phyloP scores from a whole-genome alignment of 495 filamentous ascomycete species.

The Trichoderma virens region DNA sequence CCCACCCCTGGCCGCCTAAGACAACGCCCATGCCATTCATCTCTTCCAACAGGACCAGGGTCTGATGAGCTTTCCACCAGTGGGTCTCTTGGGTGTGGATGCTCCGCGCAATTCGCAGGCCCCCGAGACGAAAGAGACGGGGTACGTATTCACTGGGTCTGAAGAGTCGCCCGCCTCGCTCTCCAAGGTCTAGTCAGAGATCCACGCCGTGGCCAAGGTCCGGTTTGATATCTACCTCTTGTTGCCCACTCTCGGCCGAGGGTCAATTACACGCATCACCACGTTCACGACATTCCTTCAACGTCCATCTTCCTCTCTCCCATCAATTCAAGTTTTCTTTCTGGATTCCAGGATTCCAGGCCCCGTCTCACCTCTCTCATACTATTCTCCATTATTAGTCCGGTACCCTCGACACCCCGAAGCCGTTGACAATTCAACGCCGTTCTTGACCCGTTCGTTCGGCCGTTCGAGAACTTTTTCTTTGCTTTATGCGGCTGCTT shows the following conservation, averaged over 20 bases:
- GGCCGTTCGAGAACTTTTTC: slow-evolving; percentile 8
- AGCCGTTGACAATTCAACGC: slow-evolving; percentile 15
- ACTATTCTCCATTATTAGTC: slow-evolving; percentile 14
- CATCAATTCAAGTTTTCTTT: slow-evolving; percentile 3
- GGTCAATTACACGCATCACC: slow-evolving; percentile 16
- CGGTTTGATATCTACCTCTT: slow-evolving; percentile 9
- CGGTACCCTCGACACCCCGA: slow-evolving; percentile 11
- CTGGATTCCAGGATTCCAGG: slow-evolving; percentile 14
- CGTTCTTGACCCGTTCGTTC: slow-evolving; percentile 11
- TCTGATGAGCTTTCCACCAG: neutral
- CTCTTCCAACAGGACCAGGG: slow-evolving; percentile 7
- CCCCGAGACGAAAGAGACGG: neutral
- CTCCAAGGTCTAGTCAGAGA: neutral
- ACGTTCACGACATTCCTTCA: slow-evolving; percentile 30
- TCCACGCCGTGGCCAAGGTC: neutral
- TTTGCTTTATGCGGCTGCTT: slow-evolving; percentile 14
- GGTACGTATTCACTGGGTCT: neutral
- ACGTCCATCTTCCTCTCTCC: slow-evolving; percentile 14
- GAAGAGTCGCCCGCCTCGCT: neutral
- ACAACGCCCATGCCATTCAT: slow-evolving; percentile 11
- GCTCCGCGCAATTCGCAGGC: slow-evolving; percentile 9
- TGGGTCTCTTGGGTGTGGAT: neutral
- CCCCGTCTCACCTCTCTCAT: slow-evolving; percentile 17
- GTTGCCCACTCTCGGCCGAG: slow-evolving; percentile 3
- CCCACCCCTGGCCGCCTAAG: neutral